Conservation (phyloP, 306 rosid species). For the Lupinus albus region DNA sequence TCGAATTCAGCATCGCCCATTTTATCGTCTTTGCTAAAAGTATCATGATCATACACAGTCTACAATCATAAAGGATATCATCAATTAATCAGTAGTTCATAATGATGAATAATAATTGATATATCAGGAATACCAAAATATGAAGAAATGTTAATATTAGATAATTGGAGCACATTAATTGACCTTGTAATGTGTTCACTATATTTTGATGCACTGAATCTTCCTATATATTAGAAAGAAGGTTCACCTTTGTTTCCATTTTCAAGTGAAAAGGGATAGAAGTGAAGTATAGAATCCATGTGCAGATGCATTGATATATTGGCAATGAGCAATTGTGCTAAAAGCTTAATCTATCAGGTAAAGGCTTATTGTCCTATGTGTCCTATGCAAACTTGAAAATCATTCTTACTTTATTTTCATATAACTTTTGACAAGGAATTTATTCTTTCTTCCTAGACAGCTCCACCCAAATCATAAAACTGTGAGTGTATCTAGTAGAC, state of each 20-base stretch:
- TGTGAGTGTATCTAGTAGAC: background rate
- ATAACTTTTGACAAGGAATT: background rate
- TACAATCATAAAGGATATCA: slow-evolving; percentile 40
- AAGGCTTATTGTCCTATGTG: background rate
- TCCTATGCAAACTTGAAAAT: background rate
- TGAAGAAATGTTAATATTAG: background rate
- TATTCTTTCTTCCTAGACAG: background rate
- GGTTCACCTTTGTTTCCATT: background rate
- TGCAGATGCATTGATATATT: no score
- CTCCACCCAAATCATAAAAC: no score
- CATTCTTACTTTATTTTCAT: background rate
- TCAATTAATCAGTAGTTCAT: background rate
- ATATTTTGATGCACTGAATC: background rate
- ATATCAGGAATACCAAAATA: background rate
- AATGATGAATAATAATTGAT: background rate
- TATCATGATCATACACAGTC: slow-evolving; percentile 93
- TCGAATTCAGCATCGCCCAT: slow-evolving; percentile 89
- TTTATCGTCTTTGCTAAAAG: slow-evolving; percentile 86
- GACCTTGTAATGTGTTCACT: background rate
- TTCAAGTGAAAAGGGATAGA: background rate
- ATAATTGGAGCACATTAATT: slow-evolving; percentile 5
- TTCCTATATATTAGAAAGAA: background rate
- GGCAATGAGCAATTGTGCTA: background rate
- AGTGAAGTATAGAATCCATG: slow-evolving; percentile 8
- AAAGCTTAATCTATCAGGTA: no score